Conservation (phyloP, 202 grass and related monocot species). For the Panicum hallii region DNA sequence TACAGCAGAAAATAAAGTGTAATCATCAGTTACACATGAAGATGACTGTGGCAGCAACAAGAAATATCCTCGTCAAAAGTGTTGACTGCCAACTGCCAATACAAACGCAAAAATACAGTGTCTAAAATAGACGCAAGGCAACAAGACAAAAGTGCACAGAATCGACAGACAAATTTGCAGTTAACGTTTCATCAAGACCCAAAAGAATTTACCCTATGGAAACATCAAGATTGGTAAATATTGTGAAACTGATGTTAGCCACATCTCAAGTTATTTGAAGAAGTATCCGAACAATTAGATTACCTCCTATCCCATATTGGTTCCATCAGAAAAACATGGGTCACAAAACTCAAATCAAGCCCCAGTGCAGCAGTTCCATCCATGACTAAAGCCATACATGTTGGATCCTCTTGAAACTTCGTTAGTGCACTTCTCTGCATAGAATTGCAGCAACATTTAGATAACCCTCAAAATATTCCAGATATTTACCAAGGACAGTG, state of each 20-base stretch:
- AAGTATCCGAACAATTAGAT: neutral
- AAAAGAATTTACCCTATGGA: neutral
- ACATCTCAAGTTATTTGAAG: neutral
- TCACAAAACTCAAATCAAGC: slow-evolving; percentile 96
- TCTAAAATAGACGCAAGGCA: neutral
- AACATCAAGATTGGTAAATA: slow-evolving; percentile 18
- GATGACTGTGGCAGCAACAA: slow-evolving; percentile 1
- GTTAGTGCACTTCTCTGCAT: slow-evolving; percentile 77
- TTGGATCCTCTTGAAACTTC: slow-evolving; percentile 83
- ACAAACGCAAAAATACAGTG: slow-evolving; percentile 20
- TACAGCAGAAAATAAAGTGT: slow-evolving; percentile 25
- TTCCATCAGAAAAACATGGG: slow-evolving; percentile 95
- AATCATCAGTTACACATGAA: neutral
- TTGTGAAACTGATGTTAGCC: neutral
- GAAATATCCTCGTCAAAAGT: neutral
- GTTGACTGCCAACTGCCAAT: neutral
- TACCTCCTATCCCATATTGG: slow-evolving; percentile 99
- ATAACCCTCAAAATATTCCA: slow-evolving; percentile 27
- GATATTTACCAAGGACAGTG: slow-evolving; percentile 1
- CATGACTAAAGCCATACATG: slow-evolving; percentile 90
- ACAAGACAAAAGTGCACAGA: neutral
- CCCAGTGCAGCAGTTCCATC: slow-evolving; percentile 97
- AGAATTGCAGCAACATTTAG: slow-evolving; percentile 39
- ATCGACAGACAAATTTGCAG: neutral
- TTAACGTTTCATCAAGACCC: neutral